These are phyloP conservation scores for Mycena amicta DNA, from an alignment of 768 basidiomycete species.

Conservation along the genomic window DNA sequence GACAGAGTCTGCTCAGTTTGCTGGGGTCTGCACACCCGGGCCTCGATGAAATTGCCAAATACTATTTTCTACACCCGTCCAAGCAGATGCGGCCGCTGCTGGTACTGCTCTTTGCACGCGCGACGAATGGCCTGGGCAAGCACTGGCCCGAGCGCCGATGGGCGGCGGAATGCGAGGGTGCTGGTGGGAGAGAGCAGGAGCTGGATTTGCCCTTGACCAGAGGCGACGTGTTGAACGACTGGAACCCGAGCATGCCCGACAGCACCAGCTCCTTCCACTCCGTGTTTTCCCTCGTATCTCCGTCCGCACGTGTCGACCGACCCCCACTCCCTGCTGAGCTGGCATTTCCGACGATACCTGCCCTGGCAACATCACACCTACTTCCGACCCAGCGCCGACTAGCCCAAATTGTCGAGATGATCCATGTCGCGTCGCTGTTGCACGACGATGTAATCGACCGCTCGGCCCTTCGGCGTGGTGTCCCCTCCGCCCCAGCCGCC, in stretches of 20 bases:
- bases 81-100: conserved; percentile 90
- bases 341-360: conserved; percentile 20
- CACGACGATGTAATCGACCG: conserved; percentile 89
- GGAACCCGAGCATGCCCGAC: conserved; percentile 86
- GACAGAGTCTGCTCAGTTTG: conserved; percentile 70
- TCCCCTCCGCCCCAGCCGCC: conserved; percentile 60
- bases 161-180: conserved; percentile 61
- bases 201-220: conserved; percentile 81
- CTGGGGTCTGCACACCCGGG: conserved; percentile 89
- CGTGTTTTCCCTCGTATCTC: conserved; percentile 53
- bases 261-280: conserved; percentile 67
- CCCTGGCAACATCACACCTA: conserved; percentile 42
- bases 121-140: conserved; percentile 86
- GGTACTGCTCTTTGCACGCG: conserved; percentile 86
- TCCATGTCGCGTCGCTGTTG: conserved; percentile 90
- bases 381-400: conserved; percentile 90
- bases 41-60: conserved; percentile 84
- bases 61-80: conserved; percentile 88
- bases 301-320: conserved; percentile 35
- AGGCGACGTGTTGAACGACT: conserved; percentile 85
- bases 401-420: conserved; percentile 97
- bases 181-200: no score
- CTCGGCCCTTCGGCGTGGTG: conserved; percentile 61
- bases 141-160: conserved; percentile 63
- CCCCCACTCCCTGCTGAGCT: conserved; percentile 33